Evolutionary conservation across 2,329 filamentous ascomycete species (phyloP).

Genomic region (Penicillium hordei): DNA sequence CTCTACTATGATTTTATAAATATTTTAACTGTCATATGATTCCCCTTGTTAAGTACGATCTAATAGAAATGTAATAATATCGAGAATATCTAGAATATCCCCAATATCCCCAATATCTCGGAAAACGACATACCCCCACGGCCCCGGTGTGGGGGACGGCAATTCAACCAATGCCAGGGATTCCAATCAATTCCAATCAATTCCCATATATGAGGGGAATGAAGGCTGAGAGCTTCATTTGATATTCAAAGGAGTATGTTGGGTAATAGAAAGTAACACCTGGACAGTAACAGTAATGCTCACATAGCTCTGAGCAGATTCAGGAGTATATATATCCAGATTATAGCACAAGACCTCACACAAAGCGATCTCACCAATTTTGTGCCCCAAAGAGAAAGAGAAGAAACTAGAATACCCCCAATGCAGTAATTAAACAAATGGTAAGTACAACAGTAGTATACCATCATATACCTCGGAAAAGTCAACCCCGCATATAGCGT

Average conservation of each 20-base stretch:
- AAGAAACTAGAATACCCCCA: neutral
- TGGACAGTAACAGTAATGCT: neutral
- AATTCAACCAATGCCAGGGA: neutral
- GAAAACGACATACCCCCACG: conserved; percentile 3
- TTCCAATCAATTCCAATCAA: neutral
- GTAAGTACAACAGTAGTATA: neutral
- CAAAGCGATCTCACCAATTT: neutral
- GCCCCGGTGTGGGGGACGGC: conserved; percentile 1
- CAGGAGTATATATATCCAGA: neutral
- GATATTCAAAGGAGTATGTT: neutral
- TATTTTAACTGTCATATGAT: too few relatives aligned
- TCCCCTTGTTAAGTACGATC: neutral
- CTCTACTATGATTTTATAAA: neutral
- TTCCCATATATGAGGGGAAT: neutral
- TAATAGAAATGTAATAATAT: neutral
- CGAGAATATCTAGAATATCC: neutral
- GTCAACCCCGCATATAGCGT: conserved; percentile 13
- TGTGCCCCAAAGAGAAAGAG: neutral
- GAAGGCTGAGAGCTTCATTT: neutral
- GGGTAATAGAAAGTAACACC: neutral
- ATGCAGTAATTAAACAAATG: neutral
- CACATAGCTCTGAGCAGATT: neutral
- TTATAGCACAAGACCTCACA: neutral
- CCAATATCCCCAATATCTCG: neutral
- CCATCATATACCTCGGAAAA: neutral